Base-by-base conservation (phyloP, 371 early-diverging fungal species). In the Zopfochytrium polystomum region DNA sequence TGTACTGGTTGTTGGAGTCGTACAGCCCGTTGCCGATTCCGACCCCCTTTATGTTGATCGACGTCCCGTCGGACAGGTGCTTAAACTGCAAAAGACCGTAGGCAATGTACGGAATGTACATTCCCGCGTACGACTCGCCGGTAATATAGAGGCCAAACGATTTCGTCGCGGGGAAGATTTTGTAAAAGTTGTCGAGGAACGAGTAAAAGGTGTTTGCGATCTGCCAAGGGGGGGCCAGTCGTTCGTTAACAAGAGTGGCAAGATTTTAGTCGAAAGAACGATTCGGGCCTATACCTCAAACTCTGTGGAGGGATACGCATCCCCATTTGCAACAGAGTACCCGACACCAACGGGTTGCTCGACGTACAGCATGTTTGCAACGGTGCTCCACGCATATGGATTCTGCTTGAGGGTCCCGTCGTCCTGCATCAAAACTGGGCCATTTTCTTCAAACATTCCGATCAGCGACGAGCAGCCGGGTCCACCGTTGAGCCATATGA, bases 261-360 rank as follows among this genome's bases (percentile, higher is more conserved):
- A n/a, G n/a, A n/a, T n/a, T n/a, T n/a, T n/a, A n/a, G n/a, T n/a
- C n/a, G n/a, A n/a, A n/a, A n/a, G n/a, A n/a, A n/a, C n/a, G n/a
- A n/a, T n/a, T n/a, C n/a, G n/a, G n/a, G n/a, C n/a, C n/a, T n/a
- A 11, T 38, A 38, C 38, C 38, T 7, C 55, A 15, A 43, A 52
- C 5, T 54, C 68, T 31, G 51, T 47, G 0, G 30, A 26, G 9
- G 62, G 29, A 0, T 67, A 61, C 15, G 49, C 29, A 3, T 22
- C 38, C 0, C n/a, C n/a, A n/a, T n/a, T n/a, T n/a, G 71, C 60
- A 25, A 54, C 31, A 52, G 74, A 75, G 63, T 72, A 77, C 2
- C 82, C 81, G 0, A 80, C 75, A 13, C 80, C 80, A 29, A 74
- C 53, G 1, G 82, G 82, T 67, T 82, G 81, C 55, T 82, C 83